These are phyloP conservation scores for Gossypium herbaceum DNA, from an alignment of 345 rosid genomes.

Conservation along the genomic window DNA sequence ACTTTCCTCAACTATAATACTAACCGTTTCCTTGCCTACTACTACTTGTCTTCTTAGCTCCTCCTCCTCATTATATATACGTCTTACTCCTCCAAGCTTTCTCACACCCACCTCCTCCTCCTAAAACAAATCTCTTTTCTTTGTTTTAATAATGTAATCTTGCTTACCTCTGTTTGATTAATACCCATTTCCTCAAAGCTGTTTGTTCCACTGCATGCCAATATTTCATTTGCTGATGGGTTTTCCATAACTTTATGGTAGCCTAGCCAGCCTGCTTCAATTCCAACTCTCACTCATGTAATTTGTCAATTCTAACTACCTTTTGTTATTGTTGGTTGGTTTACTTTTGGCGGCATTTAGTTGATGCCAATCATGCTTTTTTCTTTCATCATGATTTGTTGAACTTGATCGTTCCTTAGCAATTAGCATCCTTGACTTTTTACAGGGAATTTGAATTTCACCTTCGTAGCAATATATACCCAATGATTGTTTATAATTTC, in stretches of 20 bases:
- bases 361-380: slow-evolving; percentile 19
- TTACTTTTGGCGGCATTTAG: slow-evolving; percentile 31
- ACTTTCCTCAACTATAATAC: neutral
- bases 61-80: neutral
- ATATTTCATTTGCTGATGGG: slow-evolving; percentile 20
- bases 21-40: slow-evolving; percentile 2
- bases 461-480: slow-evolving; percentile 24
- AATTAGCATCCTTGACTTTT: slow-evolving; percentile 16
- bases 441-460: slow-evolving; percentile 18
- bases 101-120: neutral
- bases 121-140: neutral
- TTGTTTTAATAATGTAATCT: slow-evolving; percentile 32
- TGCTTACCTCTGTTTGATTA: slow-evolving; percentile 11
- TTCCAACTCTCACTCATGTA: slow-evolving; percentile 29
- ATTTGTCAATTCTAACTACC: slow-evolving; percentile 21
- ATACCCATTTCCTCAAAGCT: slow-evolving; percentile 30
- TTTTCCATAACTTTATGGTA: slow-evolving; percentile 36
- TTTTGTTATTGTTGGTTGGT: slow-evolving; percentile 11
- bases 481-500: slow-evolving; percentile 32
- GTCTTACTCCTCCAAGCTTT: slow-evolving; percentile 21
- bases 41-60: neutral
- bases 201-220: neutral
- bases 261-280: slow-evolving; percentile 6
- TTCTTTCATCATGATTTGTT: slow-evolving; percentile 16
- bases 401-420: slow-evolving; percentile 34